Conservation (phyloP, 495 filamentous ascomycete species). For the Penicillium canescens region DNA sequence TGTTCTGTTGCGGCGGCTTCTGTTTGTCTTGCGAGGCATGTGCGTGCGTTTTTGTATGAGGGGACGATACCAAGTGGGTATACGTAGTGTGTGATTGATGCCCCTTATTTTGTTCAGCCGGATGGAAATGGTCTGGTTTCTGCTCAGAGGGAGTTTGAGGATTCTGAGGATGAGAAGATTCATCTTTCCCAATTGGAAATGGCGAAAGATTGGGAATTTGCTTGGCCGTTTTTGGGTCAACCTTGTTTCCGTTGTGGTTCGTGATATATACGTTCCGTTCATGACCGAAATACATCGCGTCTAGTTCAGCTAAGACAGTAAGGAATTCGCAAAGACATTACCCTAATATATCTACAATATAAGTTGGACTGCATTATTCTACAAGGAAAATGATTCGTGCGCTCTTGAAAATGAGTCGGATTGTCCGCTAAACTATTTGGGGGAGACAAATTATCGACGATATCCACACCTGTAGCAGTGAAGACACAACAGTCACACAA, state of each 20-base stretch:
- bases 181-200: slow-evolving; percentile 11
- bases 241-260: too few relatives aligned
- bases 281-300: too few relatives aligned
- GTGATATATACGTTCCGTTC: too few relatives aligned
- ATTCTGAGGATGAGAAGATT: slow-evolving; percentile 12
- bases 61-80: slow-evolving; percentile 36
- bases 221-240: too few relatives aligned
- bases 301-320: too few relatives aligned
- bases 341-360: too few relatives aligned
- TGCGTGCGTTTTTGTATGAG: slow-evolving; percentile 37
- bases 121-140: slow-evolving; percentile 14
- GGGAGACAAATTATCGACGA: slow-evolving; percentile 5
- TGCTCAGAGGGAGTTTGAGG: slow-evolving; percentile 10
- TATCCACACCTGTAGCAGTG: slow-evolving; percentile 2
- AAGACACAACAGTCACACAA: slow-evolving; percentile 13
- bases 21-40: slow-evolving; percentile 31
- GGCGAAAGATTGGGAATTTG: slow-evolving; percentile 6
- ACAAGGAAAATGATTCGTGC: neutral
- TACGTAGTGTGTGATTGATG: slow-evolving; percentile 32
- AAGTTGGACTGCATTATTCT: too few relatives aligned
- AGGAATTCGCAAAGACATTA: too few relatives aligned
- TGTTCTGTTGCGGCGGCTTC: slow-evolving; percentile 43
- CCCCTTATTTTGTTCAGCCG: slow-evolving; percentile 30
- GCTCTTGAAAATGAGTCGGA: neutral
- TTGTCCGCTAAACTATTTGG: slow-evolving; percentile 3